Evolutionary conservation across 2,329 filamentous ascomycete species (phyloP), one percentile per base, ranked within the genome.

Genomic region (Botrytis fragariae): DNA sequence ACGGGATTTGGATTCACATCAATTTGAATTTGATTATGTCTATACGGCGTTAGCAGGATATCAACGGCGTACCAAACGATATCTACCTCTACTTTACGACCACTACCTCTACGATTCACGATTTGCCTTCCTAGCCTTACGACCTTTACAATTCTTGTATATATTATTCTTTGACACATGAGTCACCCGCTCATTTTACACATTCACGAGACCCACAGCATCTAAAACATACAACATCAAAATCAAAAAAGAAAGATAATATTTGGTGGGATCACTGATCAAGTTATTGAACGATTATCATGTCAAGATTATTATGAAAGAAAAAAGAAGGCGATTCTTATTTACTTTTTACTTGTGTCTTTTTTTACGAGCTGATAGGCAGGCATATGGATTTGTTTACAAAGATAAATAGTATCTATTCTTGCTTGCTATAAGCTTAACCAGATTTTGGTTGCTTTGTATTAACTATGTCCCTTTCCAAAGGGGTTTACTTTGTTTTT

Each of bases 1-100:
- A 75, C 72, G 74, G 76, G 69, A 72, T 70, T 79, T 80, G 78
- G 78, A 80, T 80, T 76, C 72, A 60, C 45, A 57, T 71, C 60
- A 69, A 45, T 74, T 77, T 76, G 75, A 76, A 76, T 74, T 77
- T 72, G 39, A 72, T 72, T 42, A 71, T 74, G 69, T 78, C 76
- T 74, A 69, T 71, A 71, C 64, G 78, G 76, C 73, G 77, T 80
- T 78, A 57, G 73, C 72, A 77, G 76, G 75, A 77, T 76, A 77
- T 44, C 69, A 75, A 67, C 60, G 76, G 75, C 73, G 74, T 75
- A 75, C 65, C 62, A 69, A 72, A 62, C 44, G n/a, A 68, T 69
- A 54, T 74, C 60, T 60, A 69, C 67, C 45, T 71, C 39, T 60
- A 69, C 57, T 72, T 73, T 73, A 73, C 62, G 72, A 73, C 59